phyloP scores from a whole-genome alignment of 164 flowering plant genomes.

The Tetrastigma voinierianum region DNA sequence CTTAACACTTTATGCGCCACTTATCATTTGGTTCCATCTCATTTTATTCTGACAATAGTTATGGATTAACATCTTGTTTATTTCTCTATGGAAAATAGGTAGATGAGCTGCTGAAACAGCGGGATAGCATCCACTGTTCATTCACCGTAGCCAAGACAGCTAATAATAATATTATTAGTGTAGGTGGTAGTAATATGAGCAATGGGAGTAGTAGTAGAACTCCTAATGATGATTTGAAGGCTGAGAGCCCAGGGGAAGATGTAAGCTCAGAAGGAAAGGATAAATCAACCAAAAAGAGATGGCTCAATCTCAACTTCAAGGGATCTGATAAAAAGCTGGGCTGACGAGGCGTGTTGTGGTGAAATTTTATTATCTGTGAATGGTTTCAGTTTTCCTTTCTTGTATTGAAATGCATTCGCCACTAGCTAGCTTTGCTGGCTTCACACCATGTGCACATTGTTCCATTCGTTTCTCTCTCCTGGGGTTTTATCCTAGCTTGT shows the following conservation, averaged over 20 bases:
- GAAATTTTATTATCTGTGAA: not conserved
- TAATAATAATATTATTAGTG: slow-evolving; percentile 16
- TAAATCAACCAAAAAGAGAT: slow-evolving; percentile 70
- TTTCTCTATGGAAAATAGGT: slow-evolving; percentile 44
- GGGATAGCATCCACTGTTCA: slow-evolving; percentile 80
- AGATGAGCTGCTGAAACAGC: slow-evolving; percentile 86
- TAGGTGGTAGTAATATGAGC: slow-evolving; percentile 29
- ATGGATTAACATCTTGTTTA: not conserved
- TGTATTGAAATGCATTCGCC: slow-evolving; percentile 4
- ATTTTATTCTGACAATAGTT: not conserved
- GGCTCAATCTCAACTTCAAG: slow-evolving; percentile 76
- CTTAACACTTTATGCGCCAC: too few species aligned
- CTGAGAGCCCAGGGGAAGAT: slow-evolving; percentile 62
- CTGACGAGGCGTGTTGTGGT: slow-evolving; percentile 14
- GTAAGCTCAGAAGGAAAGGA: slow-evolving; percentile 75
- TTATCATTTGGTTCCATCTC: not conserved
- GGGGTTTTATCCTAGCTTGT: not conserved
- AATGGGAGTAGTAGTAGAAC: slow-evolving; percentile 58
- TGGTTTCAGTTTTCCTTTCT: not conserved
- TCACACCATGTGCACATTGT: slow-evolving; percentile 9
- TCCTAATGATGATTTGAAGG: slow-evolving; percentile 52
- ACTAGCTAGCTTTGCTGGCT: slow-evolving; percentile 2
- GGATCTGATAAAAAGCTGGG: slow-evolving; percentile 70
- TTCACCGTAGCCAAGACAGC: slow-evolving; percentile 53
- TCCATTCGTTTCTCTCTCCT: not conserved